Conservation (phyloP, 2,329 filamentous ascomycete genomes). For the Penicillium sp. region DNA sequence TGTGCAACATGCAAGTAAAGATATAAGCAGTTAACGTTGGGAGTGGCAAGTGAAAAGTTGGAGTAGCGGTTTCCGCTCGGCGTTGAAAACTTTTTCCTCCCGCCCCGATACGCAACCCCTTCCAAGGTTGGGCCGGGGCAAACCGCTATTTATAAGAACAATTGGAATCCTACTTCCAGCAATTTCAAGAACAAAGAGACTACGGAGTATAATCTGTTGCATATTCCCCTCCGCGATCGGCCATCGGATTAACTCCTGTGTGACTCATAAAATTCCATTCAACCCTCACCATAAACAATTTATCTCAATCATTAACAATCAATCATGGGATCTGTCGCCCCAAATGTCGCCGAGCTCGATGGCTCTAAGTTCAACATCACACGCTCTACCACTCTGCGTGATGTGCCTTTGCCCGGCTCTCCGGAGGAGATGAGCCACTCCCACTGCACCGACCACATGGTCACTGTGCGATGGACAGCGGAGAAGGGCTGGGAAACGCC, state of each 20-base stretch:
- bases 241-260: neutral
- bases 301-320: neutral
- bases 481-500: slow-evolving; percentile 71
- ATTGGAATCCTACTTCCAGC: slow-evolving; percentile 1
- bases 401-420: slow-evolving; percentile 42
- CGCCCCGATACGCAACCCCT: slow-evolving; percentile 6
- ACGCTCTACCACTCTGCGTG: slow-evolving; percentile 35
- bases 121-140: slow-evolving; percentile 11
- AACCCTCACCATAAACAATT: neutral
- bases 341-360: slow-evolving; percentile 38
- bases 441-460: slow-evolving; percentile 81
- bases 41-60: slow-evolving; percentile 11
- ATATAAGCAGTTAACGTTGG: neutral
- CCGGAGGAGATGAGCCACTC: slow-evolving; percentile 43
- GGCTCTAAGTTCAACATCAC: slow-evolving; percentile 44
- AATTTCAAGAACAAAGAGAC: neutral
- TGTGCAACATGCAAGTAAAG: neutral
- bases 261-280: slow-evolving; percentile 14
- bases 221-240: neutral
- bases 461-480: slow-evolving; percentile 69
- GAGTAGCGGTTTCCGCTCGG: slow-evolving; percentile 16
- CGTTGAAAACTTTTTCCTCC: slow-evolving; percentile 19
- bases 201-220: neutral
- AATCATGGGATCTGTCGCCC: slow-evolving; percentile 36
- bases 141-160: slow-evolving; percentile 17